phyloP scores from a whole-genome alignment of 352 stramenopile species.

The Saprolegnia diclina region DNA sequence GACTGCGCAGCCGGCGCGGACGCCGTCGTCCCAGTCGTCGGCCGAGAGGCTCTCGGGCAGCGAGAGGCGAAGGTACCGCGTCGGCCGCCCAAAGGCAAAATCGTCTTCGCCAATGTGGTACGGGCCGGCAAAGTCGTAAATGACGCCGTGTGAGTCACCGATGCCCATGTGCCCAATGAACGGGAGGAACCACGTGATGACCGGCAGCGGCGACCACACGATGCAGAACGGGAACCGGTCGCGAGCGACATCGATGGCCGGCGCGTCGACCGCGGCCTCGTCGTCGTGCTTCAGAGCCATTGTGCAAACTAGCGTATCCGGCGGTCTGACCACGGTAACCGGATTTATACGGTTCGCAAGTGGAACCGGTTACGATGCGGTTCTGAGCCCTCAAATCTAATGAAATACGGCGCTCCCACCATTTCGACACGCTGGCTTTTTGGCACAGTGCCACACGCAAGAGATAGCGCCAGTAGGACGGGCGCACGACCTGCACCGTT shows the following conservation, averaged over 20 bases:
- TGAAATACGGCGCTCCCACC: too few species aligned
- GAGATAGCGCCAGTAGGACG: too few species aligned
- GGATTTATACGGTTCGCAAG: too few species aligned
- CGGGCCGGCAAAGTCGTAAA: constrained; percentile 94
- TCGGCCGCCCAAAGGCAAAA: constrained; percentile 84
- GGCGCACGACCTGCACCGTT: too few species aligned
- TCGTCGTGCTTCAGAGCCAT: neutral
- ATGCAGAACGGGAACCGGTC: constrained; percentile 87
- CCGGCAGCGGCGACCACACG: constrained; percentile 87
- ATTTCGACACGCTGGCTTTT: too few species aligned
- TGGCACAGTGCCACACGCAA: too few species aligned
- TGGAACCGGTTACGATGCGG: too few species aligned
- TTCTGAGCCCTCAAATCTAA: too few species aligned
- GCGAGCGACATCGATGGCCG: constrained; percentile 1
- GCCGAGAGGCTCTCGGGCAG: constrained; percentile 36
- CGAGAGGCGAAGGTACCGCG: constrained; percentile 82
- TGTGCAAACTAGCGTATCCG: too few species aligned
- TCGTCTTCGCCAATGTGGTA: constrained; percentile 89
- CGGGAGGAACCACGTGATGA: constrained; percentile 90
- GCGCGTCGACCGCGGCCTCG: neutral
- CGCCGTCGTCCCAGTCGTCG: constrained; percentile 85
- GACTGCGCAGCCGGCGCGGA: constrained; percentile 85
- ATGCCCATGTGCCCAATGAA: constrained; percentile 97
- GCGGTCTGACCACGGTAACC: too few species aligned
- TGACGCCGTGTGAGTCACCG: constrained; percentile 82